These are phyloP conservation scores for Cadophora sp. DNA, from an alignment of 2,329 filamentous ascomycete species.

Conservation along the genomic window DNA sequence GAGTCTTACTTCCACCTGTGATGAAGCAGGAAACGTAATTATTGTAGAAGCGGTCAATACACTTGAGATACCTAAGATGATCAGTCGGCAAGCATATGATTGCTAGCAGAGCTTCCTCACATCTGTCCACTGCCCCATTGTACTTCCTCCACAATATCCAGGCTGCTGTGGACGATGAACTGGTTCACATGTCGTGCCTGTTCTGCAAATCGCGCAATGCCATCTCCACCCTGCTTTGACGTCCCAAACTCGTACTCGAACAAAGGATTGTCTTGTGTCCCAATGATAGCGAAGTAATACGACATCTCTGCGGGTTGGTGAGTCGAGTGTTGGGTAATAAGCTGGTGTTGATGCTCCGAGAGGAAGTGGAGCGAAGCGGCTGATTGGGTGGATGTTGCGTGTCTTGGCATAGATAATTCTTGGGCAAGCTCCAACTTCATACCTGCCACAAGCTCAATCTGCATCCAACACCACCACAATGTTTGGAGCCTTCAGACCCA, in stretches of 20 bases:
- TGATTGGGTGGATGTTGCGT: conserved; percentile 37
- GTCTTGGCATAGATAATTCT: conserved; percentile 39
- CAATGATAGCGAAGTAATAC: conserved; percentile 98
- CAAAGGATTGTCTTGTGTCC: conserved; percentile 92
- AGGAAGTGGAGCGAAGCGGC: conserved; percentile 24
- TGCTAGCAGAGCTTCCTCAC: conserved; percentile 54
- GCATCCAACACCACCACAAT: conserved; percentile 55
- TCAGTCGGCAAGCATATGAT: conserved; percentile 23
- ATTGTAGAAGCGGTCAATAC: conserved; percentile 95
- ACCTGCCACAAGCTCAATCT: neutral
- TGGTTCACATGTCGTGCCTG: conserved; percentile 94
- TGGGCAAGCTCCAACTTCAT: conserved; percentile 25
- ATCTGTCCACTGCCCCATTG: conserved; percentile 90
- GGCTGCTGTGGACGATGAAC: conserved; percentile 91
- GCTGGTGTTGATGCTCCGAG: conserved; percentile 21
- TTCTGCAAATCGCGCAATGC: conserved; percentile 85
- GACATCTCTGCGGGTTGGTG: conserved; percentile 68
- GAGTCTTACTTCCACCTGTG: conserved; percentile 71
- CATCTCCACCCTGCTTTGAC: conserved; percentile 94
- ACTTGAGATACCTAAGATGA: conserved; percentile 82
- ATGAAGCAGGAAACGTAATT: conserved; percentile 95
- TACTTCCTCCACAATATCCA: conserved; percentile 95
- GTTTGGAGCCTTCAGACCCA: conserved; percentile 85
- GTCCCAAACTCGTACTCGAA: conserved; percentile 98
- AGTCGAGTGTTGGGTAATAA: conserved; percentile 2